phyloP scores from a whole-genome alignment of 129 eudicot genomes.

The Apium graveolens region DNA sequence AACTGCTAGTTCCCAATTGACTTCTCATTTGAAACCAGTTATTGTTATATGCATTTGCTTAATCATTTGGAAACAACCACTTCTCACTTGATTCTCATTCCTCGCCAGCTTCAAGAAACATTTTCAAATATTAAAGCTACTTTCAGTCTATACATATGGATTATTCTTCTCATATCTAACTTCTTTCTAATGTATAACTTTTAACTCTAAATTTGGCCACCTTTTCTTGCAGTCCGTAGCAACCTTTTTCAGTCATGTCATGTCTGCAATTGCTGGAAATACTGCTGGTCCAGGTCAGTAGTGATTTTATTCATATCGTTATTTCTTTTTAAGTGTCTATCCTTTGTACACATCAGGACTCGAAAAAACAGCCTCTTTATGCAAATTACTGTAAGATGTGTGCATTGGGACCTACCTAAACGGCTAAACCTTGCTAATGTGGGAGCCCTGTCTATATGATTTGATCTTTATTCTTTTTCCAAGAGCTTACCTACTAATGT shows the following conservation, averaged over 20 bases:
- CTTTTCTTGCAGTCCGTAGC: constrained; percentile 72
- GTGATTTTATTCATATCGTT: neutral
- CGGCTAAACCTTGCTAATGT: neutral
- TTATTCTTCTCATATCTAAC: neutral
- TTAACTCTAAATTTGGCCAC: neutral
- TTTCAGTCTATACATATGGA: neutral
- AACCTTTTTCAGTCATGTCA: constrained; percentile 88
- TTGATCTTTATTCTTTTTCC: neutral
- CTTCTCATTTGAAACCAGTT: neutral
- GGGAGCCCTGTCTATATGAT: neutral
- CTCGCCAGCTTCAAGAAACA: neutral
- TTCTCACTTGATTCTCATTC: neutral
- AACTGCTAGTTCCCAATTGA: neutral
- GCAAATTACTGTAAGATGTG: neutral
- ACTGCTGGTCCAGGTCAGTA: constrained; percentile 91
- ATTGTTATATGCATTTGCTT: neutral
- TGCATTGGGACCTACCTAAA: neutral
- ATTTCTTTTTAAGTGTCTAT: neutral
- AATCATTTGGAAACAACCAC: neutral
- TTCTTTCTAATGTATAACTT: neutral
- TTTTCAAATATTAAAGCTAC: neutral
- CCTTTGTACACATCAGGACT: neutral
- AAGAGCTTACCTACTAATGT: neutral
- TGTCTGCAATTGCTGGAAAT: constrained; percentile 96
- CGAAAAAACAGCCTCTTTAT: neutral